Percentiles rank a stretch among this genome's conserved stretches.
Evolutionary conservation across 2,329 filamentous ascomycete genomes (phyloP).

Genomic region (Colletotrichum liaoningense): DNA sequence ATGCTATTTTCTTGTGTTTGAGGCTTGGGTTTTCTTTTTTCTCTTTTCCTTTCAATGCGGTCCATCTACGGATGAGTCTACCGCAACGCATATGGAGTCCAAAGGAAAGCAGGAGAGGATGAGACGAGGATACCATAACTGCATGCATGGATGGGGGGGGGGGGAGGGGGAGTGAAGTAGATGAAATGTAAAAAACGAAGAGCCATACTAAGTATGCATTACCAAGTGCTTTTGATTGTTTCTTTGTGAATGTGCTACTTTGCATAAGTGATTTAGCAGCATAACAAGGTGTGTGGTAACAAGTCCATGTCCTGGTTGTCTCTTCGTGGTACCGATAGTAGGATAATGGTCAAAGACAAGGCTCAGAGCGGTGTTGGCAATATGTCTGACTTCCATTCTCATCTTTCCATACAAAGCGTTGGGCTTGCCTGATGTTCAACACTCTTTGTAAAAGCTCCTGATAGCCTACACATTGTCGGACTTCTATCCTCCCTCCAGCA

Average conservation of each 20-base stretch:
- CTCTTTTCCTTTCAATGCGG: not conserved
- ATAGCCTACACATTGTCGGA: too few species aligned
- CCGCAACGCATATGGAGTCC: slow-evolving; percentile 30
- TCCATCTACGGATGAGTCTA: slow-evolving; percentile 31
- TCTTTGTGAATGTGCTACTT: not conserved
- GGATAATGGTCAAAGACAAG: too few species aligned
- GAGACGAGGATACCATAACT: slow-evolving; percentile 31
- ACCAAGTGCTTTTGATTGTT: not conserved
- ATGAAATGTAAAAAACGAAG: slow-evolving; percentile 25
- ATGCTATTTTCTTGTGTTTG: not conserved
- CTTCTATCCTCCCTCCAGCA: too few species aligned
- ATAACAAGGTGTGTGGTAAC: not conserved
- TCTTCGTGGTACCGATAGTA: too few species aligned
- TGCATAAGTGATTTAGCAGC: not conserved
- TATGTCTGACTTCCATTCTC: too few species aligned
- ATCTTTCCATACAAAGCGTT: too few species aligned
- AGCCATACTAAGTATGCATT: slow-evolving; percentile 19
- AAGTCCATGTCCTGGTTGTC: not conserved
- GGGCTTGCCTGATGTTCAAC: too few species aligned
- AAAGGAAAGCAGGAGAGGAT: slow-evolving; percentile 9
- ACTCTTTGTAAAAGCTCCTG: too few species aligned
- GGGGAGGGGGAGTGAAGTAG: slow-evolving; percentile 15
- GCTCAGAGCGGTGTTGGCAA: too few species aligned
- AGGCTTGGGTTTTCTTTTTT: slow-evolving; percentile 1
- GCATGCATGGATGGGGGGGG: slow-evolving; percentile 16